These are phyloP conservation scores for Candida glucosophila DNA, from an alignment of 1,139 yeast genomes.

Conservation along the genomic window DNA sequence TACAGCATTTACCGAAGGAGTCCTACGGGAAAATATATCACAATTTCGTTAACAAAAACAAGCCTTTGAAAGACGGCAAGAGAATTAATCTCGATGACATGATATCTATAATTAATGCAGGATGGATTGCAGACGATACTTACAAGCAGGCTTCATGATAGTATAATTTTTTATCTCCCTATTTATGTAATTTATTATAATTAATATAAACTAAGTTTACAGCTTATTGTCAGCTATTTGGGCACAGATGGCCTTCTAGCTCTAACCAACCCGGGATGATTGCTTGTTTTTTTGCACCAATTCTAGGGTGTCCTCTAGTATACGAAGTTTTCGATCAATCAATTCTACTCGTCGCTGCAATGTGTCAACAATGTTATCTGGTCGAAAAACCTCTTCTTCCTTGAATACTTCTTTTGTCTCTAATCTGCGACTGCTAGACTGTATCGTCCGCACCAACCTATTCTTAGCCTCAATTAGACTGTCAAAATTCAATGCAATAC, in stretches of 20 bases:
- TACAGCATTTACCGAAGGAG: conserved; percentile 33
- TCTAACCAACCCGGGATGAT: too few species aligned
- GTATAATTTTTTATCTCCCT: conserved; percentile 7
- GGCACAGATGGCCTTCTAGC: too few species aligned
- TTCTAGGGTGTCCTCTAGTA: conserved; percentile 30
- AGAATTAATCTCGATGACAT: conserved; percentile 56
- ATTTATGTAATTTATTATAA: neutral
- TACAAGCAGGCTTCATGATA: conserved; percentile 49
- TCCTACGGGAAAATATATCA: conserved; percentile 50
- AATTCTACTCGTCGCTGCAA: conserved; percentile 35
- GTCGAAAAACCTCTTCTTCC: conserved; percentile 1
- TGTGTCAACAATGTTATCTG: conserved; percentile 12
- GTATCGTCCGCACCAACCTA: neutral
- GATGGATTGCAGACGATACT: conserved; percentile 59
- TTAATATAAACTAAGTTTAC: neutral
- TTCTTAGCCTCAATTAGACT: conserved; percentile 12
- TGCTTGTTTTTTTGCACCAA: conserved; percentile 9
- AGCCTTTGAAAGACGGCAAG: conserved; percentile 36
- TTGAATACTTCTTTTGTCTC: neutral
- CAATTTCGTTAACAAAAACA: conserved; percentile 50
- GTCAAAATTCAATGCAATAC: conserved; percentile 18
- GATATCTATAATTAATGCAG: conserved; percentile 51
- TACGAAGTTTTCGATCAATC: conserved; percentile 39
- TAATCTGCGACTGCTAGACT: neutral
- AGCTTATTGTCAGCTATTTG: conserved; percentile 2